phyloP scores from a whole-genome alignment of 2,329 filamentous ascomycete species.

The Ceratocystis harringtonii region DNA sequence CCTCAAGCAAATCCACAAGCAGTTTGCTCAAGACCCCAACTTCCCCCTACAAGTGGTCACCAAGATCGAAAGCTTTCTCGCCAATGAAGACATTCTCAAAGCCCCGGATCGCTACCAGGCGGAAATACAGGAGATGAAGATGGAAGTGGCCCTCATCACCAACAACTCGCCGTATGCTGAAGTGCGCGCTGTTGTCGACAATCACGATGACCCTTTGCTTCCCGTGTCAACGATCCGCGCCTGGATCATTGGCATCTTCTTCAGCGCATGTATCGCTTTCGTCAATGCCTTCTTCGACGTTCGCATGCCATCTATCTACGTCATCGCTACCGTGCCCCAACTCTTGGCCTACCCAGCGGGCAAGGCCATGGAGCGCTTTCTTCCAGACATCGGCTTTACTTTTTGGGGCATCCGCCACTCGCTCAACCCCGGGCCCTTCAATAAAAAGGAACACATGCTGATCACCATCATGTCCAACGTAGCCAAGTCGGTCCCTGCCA shows the following conservation, averaged over 20 bases:
- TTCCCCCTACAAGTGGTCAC: slow-evolving; percentile 25
- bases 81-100: slow-evolving; percentile 23
- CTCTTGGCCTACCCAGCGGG: slow-evolving; percentile 37
- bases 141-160: slow-evolving; percentile 36
- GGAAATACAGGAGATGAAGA: slow-evolving; percentile 36
- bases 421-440: slow-evolving; percentile 38
- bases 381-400: slow-evolving; percentile 33
- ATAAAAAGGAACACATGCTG: slow-evolving; percentile 41
- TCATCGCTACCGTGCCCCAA: slow-evolving; percentile 39
- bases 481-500: slow-evolving; percentile 33
- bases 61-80: slow-evolving; percentile 26
- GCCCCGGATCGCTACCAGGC: slow-evolving; percentile 29
- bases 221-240: slow-evolving; percentile 38
- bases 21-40: slow-evolving; percentile 27
- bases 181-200: slow-evolving; percentile 39
- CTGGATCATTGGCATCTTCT: slow-evolving; percentile 36
- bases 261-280: slow-evolving; percentile 31
- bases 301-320: slow-evolving; percentile 35
- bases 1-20: slow-evolving; percentile 24
- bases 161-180: slow-evolving; percentile 42
- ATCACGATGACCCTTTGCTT: slow-evolving; percentile 35
- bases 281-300: slow-evolving; percentile 42
- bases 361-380: slow-evolving; percentile 29
- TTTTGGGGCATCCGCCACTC: slow-evolving; percentile 23
- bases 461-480: slow-evolving; percentile 43